Percentiles rank a stretch among this genome's conserved stretches.
phyloP scores from a whole-genome alignment of 345 rosid genomes.

The Melaleuca alternifolia region DNA sequence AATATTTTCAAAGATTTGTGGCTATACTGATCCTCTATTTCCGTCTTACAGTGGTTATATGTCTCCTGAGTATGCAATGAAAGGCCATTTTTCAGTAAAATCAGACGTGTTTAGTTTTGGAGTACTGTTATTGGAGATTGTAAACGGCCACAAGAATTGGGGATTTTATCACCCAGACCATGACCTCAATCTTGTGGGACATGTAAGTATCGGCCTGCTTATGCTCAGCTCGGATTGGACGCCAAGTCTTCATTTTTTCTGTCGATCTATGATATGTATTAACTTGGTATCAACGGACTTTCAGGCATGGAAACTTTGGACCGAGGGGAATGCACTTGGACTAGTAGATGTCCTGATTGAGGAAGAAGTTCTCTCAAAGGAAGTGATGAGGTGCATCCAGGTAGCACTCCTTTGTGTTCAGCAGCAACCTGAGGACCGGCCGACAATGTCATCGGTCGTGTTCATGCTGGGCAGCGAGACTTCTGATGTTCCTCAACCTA shows the following conservation, averaged over 20 bases:
- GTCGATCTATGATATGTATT: neutral
- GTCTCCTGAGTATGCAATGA: slow-evolving; percentile 35
- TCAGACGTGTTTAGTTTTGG: slow-evolving; percentile 40
- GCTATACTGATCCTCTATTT: neutral
- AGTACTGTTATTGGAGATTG: slow-evolving; percentile 28
- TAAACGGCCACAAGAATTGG: slow-evolving; percentile 24
- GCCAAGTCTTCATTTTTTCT: neutral
- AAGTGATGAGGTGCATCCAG: slow-evolving; percentile 24
- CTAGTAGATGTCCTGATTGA: slow-evolving; percentile 22
- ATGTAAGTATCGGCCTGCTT: slow-evolving; percentile 9
- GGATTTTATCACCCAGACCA: slow-evolving; percentile 1
- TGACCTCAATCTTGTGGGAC: slow-evolving; percentile 15
- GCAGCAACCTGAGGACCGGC: slow-evolving; percentile 30
- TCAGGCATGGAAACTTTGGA: slow-evolving; percentile 38
- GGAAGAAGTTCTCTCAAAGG: neutral
- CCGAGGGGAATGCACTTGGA: slow-evolving; percentile 9
- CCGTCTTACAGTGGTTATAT: slow-evolving; percentile 25
- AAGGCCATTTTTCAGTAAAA: slow-evolving; percentile 28
- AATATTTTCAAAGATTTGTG: neutral
- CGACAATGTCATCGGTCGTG: slow-evolving; percentile 35
- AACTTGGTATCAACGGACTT: neutral
- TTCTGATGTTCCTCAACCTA: slow-evolving; percentile 17
- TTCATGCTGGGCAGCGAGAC: slow-evolving; percentile 35
- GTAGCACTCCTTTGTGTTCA: slow-evolving; percentile 42
- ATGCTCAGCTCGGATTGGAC: neutral